These are phyloP conservation scores for Botrytis deweyae DNA, from an alignment of 2,329 filamentous ascomycete species.

Conservation along the genomic window DNA sequence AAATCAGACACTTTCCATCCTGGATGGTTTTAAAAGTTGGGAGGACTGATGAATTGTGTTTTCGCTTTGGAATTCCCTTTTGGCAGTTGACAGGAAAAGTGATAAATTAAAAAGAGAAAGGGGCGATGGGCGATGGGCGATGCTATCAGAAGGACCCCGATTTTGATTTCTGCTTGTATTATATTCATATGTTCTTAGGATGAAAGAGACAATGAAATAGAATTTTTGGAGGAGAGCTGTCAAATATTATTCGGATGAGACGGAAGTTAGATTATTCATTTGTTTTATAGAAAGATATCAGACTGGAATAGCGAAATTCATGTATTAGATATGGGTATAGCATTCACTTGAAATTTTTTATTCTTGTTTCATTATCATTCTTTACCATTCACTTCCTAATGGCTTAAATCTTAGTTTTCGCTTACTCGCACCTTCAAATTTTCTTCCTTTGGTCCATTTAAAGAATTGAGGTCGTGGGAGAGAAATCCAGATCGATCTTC, in stretches of 20 bases:
- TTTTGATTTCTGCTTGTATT: neutral
- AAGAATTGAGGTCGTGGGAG: neutral
- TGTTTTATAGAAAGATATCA: neutral
- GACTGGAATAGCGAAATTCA: neutral
- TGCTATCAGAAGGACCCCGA: neutral
- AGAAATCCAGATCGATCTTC: neutral
- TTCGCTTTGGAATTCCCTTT: neutral
- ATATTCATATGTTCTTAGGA: neutral
- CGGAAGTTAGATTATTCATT: neutral
- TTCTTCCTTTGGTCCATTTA: neutral
- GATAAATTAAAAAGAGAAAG: too few relatives aligned
- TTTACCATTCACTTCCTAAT: neutral
- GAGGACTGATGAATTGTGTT: neutral
- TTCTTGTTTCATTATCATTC: neutral
- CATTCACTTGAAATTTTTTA: neutral
- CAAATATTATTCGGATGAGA: neutral
- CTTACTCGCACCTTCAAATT: neutral
- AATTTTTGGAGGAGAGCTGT: neutral
- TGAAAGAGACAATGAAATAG: neutral
- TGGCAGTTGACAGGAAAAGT: neutral
- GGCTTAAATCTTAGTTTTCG: neutral
- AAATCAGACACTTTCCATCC: slow-evolving; percentile 15
- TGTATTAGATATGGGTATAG: neutral
- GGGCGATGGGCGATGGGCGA: neutral
- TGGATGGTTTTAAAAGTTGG: slow-evolving; percentile 11